Percentiles rank a stretch among this genome's conserved stretches.
These are phyloP conservation scores for Coemansia sp. DNA, from an alignment of 192 early-diverging fungal species.

Conservation along the genomic window DNA sequence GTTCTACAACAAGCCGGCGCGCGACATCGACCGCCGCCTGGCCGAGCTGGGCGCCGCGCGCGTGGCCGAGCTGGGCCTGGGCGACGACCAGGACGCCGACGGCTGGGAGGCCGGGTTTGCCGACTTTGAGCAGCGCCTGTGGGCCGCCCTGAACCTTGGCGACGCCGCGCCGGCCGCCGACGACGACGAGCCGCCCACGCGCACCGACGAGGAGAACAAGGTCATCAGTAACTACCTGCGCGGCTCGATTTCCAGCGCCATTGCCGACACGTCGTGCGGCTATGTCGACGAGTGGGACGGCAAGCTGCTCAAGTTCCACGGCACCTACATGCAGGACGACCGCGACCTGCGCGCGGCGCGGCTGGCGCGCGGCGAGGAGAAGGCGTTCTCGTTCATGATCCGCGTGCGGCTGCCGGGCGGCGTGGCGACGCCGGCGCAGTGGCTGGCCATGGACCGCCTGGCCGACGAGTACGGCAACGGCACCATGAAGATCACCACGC, in stretches of 20 bases:
- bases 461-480: conserved; percentile 79
- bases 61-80: conserved; percentile 66
- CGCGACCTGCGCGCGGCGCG: conserved; percentile 87
- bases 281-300: conserved; percentile 82
- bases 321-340: conserved; percentile 96
- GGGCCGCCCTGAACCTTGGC: conserved; percentile 75
- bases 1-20: conserved; percentile 89
- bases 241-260: conserved; percentile 84
- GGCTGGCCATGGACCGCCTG: conserved; percentile 92
- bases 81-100: conserved; percentile 93
- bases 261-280: conserved; percentile 80
- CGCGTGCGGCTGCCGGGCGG: conserved; percentile 93
- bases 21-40: conserved; percentile 79
- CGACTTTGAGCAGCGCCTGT: conserved; percentile 74
- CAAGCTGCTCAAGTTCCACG: conserved; percentile 95
- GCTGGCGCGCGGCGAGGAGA: conserved; percentile 79
- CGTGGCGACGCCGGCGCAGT: conserved; percentile 81
- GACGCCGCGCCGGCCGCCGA: conserved; percentile 58
- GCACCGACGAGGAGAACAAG: conserved; percentile 91
- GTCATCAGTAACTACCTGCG: conserved; percentile 86
- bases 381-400: conserved; percentile 95
- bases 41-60: conserved; percentile 68
- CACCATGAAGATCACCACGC: conserved; percentile 91
- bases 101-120: conserved; percentile 79
- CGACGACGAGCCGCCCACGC: conserved; percentile 56